These are phyloP conservation scores for Medicago truncatula DNA, from an alignment of 306 rosid genomes.

Conservation along the genomic window DNA sequence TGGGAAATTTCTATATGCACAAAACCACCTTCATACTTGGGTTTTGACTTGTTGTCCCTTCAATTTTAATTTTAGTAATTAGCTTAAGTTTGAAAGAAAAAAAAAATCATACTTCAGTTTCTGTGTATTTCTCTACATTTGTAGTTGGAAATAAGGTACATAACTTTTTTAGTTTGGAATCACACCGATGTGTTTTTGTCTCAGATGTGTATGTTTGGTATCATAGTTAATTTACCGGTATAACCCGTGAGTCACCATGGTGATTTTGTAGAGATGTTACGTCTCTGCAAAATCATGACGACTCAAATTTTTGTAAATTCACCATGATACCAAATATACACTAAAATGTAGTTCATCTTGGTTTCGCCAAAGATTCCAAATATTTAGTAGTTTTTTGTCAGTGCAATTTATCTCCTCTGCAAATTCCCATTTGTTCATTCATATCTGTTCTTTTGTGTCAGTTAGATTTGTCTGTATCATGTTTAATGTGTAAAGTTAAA, in stretches of 20 bases:
- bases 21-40: not conserved
- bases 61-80: not conserved
- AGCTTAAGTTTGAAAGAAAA: not conserved
- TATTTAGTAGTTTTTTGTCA: not conserved
- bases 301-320: too few relatives aligned
- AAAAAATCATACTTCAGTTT: not conserved
- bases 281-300: not conserved
- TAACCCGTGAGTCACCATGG: too few relatives aligned
- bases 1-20: not conserved
- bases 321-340: too few relatives aligned
- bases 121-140: not conserved
- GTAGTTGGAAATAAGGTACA: not conserved
- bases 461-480: constrained; percentile 12
- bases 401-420: not conserved
- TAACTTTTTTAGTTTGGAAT: not conserved
- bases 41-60: not conserved
- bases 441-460: not conserved
- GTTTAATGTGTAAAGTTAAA: constrained; percentile 1
- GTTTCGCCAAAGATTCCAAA: not conserved
- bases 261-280: too few relatives aligned
- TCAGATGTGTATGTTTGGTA: too few relatives aligned
- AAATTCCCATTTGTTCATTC: not conserved
- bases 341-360: too few relatives aligned
- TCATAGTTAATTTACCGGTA: too few relatives aligned
- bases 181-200: not conserved